Evolutionary conservation across 108 stramenopile genomes (phyloP).

Genomic region (Stephanodiscus minutulus): DNA sequence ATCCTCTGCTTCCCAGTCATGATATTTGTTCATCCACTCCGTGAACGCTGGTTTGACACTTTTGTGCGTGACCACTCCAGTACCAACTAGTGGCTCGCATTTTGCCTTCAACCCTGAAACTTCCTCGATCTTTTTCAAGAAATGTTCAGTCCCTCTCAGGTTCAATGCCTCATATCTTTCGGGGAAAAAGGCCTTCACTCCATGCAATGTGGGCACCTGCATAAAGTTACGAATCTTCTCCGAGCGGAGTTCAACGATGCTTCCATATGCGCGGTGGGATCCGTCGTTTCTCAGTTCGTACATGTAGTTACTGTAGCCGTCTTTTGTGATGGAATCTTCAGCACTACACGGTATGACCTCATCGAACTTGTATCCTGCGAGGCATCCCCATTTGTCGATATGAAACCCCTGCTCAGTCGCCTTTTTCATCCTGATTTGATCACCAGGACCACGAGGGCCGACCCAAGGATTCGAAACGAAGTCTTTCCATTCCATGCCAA

Average conservation of each 20-base stretch:
- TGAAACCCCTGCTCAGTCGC: not conserved
- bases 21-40: constrained; percentile 29
- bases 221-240: constrained; percentile 25
- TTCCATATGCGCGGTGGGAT: constrained; percentile 16
- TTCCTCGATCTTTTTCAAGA: constrained; percentile 23
- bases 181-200: constrained; percentile 23
- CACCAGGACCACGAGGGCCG: constrained; percentile 5
- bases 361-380: constrained; percentile 14
- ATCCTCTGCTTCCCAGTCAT: constrained; percentile 26
- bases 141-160: constrained; percentile 16
- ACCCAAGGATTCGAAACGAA: constrained; percentile 40
- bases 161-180: constrained; percentile 27
- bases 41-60: constrained; percentile 7
- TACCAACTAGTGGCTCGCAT: constrained; percentile 19
- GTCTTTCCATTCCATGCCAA: constrained; percentile 19
- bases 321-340: constrained; percentile 9
- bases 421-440: constrained; percentile 8
- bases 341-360: constrained; percentile 16
- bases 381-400: constrained; percentile 5
- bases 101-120: constrained; percentile 26
- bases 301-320: constrained; percentile 5
- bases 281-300: constrained; percentile 13
- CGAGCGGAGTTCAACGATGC: constrained; percentile 16
- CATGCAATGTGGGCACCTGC: constrained; percentile 14
- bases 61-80: constrained; percentile 14